phyloP scores from a whole-genome alignment of 768 basidiomycete genomes.

The Suillus weaverae region DNA sequence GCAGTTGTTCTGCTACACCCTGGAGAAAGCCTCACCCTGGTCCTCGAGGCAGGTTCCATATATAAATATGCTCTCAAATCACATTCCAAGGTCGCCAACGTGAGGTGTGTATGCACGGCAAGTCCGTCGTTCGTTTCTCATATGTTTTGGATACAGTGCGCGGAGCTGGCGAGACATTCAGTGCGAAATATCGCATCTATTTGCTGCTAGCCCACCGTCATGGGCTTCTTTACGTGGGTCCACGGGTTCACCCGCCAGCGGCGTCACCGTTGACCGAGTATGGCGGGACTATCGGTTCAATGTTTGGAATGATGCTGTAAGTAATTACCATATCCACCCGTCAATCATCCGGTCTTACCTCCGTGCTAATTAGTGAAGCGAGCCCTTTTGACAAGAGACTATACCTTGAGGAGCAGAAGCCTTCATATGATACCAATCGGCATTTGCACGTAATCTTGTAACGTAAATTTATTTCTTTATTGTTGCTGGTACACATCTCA shows the following conservation, averaged over 20 bases:
- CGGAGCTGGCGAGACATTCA: conserved; percentile 65
- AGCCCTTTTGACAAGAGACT: conserved; percentile 7
- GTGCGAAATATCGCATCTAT: conserved; percentile 62
- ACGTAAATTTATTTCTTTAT: conserved; percentile 26
- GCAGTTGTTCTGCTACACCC: conserved; percentile 60
- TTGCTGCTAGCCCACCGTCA: conserved; percentile 40
- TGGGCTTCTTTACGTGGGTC: conserved; percentile 32
- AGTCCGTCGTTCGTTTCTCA: conserved; percentile 7
- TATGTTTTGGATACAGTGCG: conserved; percentile 41
- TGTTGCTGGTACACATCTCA: conserved; percentile 12
- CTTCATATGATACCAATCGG: conserved; percentile 28
- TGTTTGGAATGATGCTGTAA: conserved; percentile 56
- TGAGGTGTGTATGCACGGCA: conserved; percentile 50
- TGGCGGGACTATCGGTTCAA: conserved; percentile 69
- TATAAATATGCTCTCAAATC: conserved; percentile 72
- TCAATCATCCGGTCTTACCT: conserved; percentile 7
- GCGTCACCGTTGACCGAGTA: conserved; percentile 62
- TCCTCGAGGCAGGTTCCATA: conserved; percentile 66
- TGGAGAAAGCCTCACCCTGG: conserved; percentile 61
- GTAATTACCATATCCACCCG: conserved; percentile 8
- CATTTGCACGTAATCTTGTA: conserved; percentile 30
- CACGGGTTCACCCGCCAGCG: conserved; percentile 42
- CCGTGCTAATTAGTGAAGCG: conserved; percentile 21
- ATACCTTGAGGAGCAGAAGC: conserved; percentile 26
- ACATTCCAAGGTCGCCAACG: conserved; percentile 62